A percentile compares a stretch with the other conserved stretches of the same genome.
Conservation (phyloP, 768 basidiomycete genomes). For the Panaeolus papilionaceus region DNA sequence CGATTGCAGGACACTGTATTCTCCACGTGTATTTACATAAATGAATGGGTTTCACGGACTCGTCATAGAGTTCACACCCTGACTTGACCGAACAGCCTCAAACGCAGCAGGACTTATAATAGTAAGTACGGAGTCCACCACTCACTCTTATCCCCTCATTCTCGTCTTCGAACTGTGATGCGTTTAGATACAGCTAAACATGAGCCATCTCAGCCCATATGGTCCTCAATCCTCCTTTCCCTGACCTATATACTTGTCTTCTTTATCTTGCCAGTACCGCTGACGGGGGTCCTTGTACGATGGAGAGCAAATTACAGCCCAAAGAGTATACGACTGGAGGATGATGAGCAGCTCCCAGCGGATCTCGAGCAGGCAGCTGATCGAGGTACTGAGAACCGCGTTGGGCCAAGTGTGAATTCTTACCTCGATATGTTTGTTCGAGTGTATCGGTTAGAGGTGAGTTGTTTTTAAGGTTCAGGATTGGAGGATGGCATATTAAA, state of each 20-base stretch:
- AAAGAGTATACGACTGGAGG: neutral
- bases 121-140: too few species aligned
- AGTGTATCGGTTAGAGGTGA: slow-evolving; percentile 76
- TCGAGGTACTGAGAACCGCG: neutral
- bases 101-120: too few species aligned
- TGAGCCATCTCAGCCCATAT: neutral
- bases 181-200: too few species aligned
- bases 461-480: slow-evolving; percentile 19
- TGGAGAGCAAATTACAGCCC: neutral
- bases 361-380: neutral
- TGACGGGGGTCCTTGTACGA: neutral
- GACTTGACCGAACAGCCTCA: neutral
- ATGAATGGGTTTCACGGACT: too few species aligned
- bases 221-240: neutral
- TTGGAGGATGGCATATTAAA: too few species aligned
- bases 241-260: neutral
- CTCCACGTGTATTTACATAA: too few species aligned
- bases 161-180: too few species aligned
- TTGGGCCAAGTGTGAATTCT: slow-evolving; percentile 71
- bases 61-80: too few species aligned
- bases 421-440: slow-evolving; percentile 77
- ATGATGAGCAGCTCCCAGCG: neutral
- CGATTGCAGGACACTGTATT: too few species aligned
- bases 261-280: neutral
- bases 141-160: too few species aligned